Evolutionary conservation across 352 stramenopile genomes (phyloP).

Genomic region (Globisporangium mamillatum): DNA sequence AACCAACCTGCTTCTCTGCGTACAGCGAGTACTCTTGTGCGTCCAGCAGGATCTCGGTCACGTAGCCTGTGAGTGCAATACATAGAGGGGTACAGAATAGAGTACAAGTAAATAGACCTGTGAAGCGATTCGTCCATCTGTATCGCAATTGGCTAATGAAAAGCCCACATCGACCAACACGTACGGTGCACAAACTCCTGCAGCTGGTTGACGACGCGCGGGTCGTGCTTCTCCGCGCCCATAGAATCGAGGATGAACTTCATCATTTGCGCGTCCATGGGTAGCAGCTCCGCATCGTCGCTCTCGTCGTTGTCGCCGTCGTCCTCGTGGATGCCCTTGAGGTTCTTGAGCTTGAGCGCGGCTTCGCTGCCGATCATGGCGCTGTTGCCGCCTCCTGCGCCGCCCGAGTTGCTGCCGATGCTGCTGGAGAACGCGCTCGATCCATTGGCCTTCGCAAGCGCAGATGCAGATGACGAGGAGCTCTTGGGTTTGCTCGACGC

Average conservation of each 20-base stretch:
- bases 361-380: slow-evolving; percentile 29
- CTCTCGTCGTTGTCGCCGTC: slow-evolving; percentile 39
- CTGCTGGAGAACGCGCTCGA: background rate
- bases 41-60: slow-evolving; percentile 80
- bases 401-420: slow-evolving; percentile 2
- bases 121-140: background rate
- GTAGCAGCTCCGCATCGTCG: slow-evolving; percentile 41
- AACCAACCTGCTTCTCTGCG: slow-evolving; percentile 57
- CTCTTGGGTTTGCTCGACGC: slow-evolving; percentile 16
- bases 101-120: background rate
- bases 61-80: slow-evolving; percentile 45
- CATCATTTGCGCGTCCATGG: slow-evolving; percentile 62
- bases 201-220: slow-evolving; percentile 74
- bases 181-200: slow-evolving; percentile 84
- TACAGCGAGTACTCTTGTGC: slow-evolving; percentile 84
- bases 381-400: slow-evolving; percentile 1
- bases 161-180: slow-evolving; percentile 7
- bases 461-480: slow-evolving; percentile 1
- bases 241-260: slow-evolving; percentile 71
- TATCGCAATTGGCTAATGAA: background rate
- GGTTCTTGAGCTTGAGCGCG: slow-evolving; percentile 48
- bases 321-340: slow-evolving; percentile 67
- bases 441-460: slow-evolving; percentile 15
- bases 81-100: background rate
- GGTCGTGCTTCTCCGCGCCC: slow-evolving; percentile 76